Base-by-base conservation (phyloP, 192 early-diverging fungal genomes). In the Jimgerdemannia flammicorona region DNA sequence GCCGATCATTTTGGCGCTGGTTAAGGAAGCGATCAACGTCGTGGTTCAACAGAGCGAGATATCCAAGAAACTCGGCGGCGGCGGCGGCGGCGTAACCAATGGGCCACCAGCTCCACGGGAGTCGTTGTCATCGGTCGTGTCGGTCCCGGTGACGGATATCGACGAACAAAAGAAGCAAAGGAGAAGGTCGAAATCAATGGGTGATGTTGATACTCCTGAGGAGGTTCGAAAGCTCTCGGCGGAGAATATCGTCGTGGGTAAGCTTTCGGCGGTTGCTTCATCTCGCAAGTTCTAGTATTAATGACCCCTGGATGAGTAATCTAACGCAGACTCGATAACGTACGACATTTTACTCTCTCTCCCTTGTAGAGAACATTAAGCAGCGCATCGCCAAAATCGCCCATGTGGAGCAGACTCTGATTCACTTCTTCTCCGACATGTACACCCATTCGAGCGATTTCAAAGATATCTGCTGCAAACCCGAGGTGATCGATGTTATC, bases 401-500 rank as follows among this genome's bases (percentile, higher is more conserved):
- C 6, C 77, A 77, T 39, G 76, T 86, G 3, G 78, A 83, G 18
- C 80, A 85, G 70, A 81, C 85, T 0, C 44, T 86, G 40, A 77
- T 88, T 20, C 77, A 84, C 66, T 88, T 86, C 66, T 74, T 89
- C 19, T 73, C 72, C 3, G 84, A 84, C 19, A 81, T 88, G 85
- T 82, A 84, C 67, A 43, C 73, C 20, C 80, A 75, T 49, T 88
- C 81, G 18, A 79, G 79, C 40, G 80, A 85, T 19, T 86, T 91
- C 64, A 85, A 80, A 70, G 89, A 90, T 17, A 75, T 78, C 29
- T 85, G 87, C 66, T 70, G 70, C 3, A 84, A 79, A 6, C 77
- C 77, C 7, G 90, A 91, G 41, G 77, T 83, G 20, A 72, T 89
- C 66, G 89, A 89, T 70, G 78, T 74, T 14, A 71, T 91, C 14